Conservation (phyloP, 1,284 basidiomycete genomes). For the Xerocomus nothofagi region DNA sequence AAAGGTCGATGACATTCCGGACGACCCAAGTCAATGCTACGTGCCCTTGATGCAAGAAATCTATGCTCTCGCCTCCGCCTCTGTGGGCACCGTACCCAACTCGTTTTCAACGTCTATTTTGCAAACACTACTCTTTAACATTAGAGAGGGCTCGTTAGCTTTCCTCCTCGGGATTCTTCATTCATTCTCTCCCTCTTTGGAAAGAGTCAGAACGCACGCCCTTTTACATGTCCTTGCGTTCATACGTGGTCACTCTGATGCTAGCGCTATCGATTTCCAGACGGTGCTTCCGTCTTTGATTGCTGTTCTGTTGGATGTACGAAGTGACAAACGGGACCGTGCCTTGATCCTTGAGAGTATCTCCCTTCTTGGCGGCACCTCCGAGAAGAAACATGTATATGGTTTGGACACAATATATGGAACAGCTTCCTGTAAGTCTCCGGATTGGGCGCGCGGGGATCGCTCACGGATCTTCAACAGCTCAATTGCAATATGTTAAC, state of each 20-base stretch:
- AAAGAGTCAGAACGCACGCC: constrained; percentile 45
- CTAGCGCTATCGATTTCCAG: constrained; percentile 80
- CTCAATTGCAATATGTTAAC: constrained; percentile 77
- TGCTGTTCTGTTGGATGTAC: constrained; percentile 57
- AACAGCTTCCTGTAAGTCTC: constrained; percentile 52
- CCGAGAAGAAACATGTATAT: constrained; percentile 61
- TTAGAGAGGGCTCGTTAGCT: constrained; percentile 72
- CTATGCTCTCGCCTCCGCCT: constrained; percentile 64
- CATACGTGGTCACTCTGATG: constrained; percentile 65
- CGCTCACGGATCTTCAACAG: constrained; percentile 38
- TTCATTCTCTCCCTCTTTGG: constrained; percentile 27
- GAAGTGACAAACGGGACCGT: constrained; percentile 62
- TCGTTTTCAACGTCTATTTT: constrained; percentile 59
- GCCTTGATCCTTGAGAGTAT: constrained; percentile 68
- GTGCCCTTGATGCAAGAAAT: constrained; percentile 56
- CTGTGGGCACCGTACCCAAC: constrained; percentile 37
- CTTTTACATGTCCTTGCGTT: constrained; percentile 74
- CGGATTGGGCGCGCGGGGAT: background rate
- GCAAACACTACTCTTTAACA: constrained; percentile 62
- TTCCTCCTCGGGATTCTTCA: constrained; percentile 80
- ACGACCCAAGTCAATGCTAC: constrained; percentile 44
- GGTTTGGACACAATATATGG: constrained; percentile 86
- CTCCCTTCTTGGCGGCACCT: constrained; percentile 44
- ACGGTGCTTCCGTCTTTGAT: constrained; percentile 79
- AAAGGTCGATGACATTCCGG: constrained; percentile 12